phyloP scores from a whole-genome alignment of 441 rosid genomes.

The Viola pubescens region DNA sequence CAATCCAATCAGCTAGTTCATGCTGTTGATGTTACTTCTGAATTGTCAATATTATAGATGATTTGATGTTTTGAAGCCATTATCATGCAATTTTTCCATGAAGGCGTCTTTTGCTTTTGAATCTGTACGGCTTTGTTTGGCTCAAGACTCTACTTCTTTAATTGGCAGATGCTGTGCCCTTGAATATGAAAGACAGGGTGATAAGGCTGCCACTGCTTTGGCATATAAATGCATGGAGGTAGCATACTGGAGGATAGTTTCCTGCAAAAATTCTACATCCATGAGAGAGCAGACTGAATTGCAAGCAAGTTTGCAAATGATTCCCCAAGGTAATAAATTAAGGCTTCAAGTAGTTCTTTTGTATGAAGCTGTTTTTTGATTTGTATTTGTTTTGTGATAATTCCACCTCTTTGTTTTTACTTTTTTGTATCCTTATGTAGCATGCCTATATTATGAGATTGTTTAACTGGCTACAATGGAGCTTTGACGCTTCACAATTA shows the following conservation, averaged over 20 bases:
- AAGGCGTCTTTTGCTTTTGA: too few species aligned
- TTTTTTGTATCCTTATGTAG: not conserved
- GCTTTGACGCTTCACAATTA: too few species aligned
- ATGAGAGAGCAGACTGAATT: conserved; percentile 53
- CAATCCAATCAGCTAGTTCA: too few species aligned
- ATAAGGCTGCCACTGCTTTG: conserved; percentile 82
- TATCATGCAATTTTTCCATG: too few species aligned
- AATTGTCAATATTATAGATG: too few species aligned
- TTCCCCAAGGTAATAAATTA: conserved; percentile 48
- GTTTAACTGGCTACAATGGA: not conserved
- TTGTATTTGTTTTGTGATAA: not conserved
- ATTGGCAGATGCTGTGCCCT: conserved; percentile 57
- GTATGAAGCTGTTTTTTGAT: not conserved
- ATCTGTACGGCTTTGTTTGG: not conserved
- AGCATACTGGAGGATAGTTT: conserved; percentile 64
- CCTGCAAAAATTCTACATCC: conserved; percentile 32
- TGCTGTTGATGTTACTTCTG: too few species aligned
- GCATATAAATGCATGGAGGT: conserved; percentile 90
- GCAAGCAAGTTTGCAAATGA: conserved; percentile 42
- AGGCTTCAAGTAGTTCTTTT: conserved; percentile 5
- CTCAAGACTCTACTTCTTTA: conserved; percentile 17
- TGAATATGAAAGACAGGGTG: conserved; percentile 53
- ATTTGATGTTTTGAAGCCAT: too few species aligned
- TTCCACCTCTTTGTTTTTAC: not conserved
- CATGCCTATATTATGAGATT: not conserved